Evolutionary conservation across 192 early-diverging fungal species (phyloP), one percentile per base, ranked within the genome.

Genomic region (Backusella tarrabulga): DNA sequence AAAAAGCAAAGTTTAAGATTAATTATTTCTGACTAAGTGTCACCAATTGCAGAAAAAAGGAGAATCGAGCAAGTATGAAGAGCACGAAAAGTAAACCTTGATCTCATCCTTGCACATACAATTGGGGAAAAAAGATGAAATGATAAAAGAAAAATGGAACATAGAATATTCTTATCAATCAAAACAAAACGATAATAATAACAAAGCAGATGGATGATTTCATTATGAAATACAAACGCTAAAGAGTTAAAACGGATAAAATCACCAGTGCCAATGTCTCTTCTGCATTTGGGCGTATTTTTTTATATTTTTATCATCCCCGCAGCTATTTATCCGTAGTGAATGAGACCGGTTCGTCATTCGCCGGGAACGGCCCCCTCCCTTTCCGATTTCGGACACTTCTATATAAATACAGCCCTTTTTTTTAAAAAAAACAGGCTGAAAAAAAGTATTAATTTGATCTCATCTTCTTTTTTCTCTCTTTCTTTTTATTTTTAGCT

Each of bases 361-460:
- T 63, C 56, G 56, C 56, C 56, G 56, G 56, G n/a, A 21, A 63
- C 56, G 56, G 56, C 56, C 56, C 56, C 56, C 56, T 63, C 56
- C 11, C 56, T 63, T 29, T 63, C 56, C 56, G 56, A 63, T 63
- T 63, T 63, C 56, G 26, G 56, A 63, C 56, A 29, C 9, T 26
- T 63, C 56, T 63, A 63, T 63, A 63, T 63, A 63, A 63, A 63
- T 63, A 63, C 56, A 63, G 26, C 56, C 23, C 56, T 26, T 63
- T 63, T 60, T 19, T 56, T 56, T 52, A 17, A 21, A 21, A 26
- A 23, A 29, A 14, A 14, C 8, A 29, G 23, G 26, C 56, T 63
- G 11, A 12, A 23, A 56, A 56, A 23, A 56, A 29, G 26, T 63
- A 63, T 60, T 23, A 11, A 56, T 56, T 23, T 63, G 26, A 63